Percentiles rank a stretch among this genome's conserved stretches.
These are phyloP conservation scores for Syzygium grande DNA, from an alignment of 345 rosid genomes.

Conservation along the genomic window DNA sequence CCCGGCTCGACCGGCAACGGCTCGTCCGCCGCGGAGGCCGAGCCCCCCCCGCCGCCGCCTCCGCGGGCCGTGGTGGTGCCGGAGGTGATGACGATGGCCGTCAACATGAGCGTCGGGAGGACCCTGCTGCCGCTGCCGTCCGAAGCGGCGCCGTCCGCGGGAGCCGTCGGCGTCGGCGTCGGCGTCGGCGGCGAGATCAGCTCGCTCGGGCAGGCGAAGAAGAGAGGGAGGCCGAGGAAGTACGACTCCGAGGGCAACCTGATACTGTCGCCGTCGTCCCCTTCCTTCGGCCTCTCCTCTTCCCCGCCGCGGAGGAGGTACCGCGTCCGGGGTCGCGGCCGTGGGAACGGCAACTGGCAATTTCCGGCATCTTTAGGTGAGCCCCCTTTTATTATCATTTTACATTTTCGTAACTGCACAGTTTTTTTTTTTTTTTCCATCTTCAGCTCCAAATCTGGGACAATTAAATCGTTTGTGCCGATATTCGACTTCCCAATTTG, in stretches of 20 bases:
- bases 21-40: background rate
- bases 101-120: background rate
- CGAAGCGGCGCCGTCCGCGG: background rate
- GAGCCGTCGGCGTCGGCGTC: background rate
- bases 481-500: background rate
- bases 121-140: background rate
- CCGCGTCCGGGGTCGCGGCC: constrained; percentile 29
- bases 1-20: background rate
- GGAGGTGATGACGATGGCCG: constrained; percentile 1
- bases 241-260: constrained; percentile 33
- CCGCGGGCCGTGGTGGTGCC: background rate
- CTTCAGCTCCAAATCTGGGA: background rate
- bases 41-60: background rate
- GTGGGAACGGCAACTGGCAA: constrained; percentile 57
- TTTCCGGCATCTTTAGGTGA: constrained; percentile 57
- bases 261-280: constrained; percentile 4
- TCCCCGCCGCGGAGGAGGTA: constrained; percentile 17
- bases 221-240: constrained; percentile 50
- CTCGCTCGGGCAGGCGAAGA: constrained; percentile 21
- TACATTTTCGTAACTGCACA: background rate
- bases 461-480: background rate
- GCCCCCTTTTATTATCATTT: background rate
- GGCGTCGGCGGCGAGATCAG: constrained; percentile 4
- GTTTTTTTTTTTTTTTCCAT: background rate
- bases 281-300: constrained; percentile 6